A percentile compares a stretch with the other conserved stretches of the same genome.
These are phyloP conservation scores for Leishmania aethiopica DNA, from an alignment of 208 protist species.

Conservation along the genomic window DNA sequence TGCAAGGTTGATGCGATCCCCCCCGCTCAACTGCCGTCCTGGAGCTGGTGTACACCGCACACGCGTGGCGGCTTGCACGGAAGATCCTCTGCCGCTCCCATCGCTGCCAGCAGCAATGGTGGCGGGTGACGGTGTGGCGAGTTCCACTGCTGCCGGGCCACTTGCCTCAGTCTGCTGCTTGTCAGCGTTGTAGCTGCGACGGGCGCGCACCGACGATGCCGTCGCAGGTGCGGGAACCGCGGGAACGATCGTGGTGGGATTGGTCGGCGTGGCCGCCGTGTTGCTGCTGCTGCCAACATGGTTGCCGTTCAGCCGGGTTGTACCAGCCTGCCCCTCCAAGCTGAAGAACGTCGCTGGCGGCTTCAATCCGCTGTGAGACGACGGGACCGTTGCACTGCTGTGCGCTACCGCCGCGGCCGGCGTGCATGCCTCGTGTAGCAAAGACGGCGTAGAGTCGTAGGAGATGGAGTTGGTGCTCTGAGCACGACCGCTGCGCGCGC, in stretches of 20 bases:
- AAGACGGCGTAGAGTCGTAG: not conserved
- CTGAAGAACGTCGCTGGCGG: constrained; percentile 6
- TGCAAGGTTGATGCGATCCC: not conserved
- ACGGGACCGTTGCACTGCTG: not conserved
- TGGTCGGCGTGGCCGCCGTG: not conserved
- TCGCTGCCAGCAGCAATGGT: not conserved
- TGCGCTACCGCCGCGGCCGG: not conserved
- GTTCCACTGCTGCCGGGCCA: not conserved
- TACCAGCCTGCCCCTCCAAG: constrained; percentile 1
- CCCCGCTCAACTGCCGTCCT: not conserved
- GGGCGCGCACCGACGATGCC: not conserved
- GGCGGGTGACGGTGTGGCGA: not conserved
- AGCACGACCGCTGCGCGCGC: not conserved
- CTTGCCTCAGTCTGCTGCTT: not conserved
- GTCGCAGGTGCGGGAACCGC: not conserved
- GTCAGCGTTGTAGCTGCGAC: not conserved
- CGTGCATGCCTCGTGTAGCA: not conserved
- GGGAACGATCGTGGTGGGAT: not conserved
- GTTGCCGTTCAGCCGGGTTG: not conserved
- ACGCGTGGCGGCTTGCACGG: not conserved
- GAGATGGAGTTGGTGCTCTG: not conserved
- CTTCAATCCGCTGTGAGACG: not conserved
- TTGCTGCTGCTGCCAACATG: not conserved
- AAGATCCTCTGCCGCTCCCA: not conserved
- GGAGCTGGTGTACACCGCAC: not conserved